Percentiles rank a stretch among this genome's conserved stretches.
Evolutionary conservation across 164 flowering plant genomes (phyloP).

Genomic region (Santalum album): DNA sequence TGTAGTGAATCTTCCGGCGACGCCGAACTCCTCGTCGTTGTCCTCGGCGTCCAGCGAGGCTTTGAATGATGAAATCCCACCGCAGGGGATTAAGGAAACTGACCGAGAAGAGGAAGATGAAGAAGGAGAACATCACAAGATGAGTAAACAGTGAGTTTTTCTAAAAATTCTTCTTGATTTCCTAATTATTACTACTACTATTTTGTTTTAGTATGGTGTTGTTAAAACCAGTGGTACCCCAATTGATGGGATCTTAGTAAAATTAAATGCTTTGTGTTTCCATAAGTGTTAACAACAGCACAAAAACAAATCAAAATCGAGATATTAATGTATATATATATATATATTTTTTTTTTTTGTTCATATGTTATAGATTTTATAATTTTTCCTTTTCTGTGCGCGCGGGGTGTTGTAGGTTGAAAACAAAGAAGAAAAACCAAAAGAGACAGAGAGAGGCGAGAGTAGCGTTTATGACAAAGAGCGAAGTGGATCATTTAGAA

Average conservation of each 20-base stretch:
- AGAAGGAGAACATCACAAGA: constrained; percentile 20
- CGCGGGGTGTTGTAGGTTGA: constrained; percentile 24
- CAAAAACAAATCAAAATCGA: too few species aligned
- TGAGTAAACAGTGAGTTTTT: constrained; percentile 37
- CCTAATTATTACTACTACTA: too few species aligned
- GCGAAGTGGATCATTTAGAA: constrained; percentile 70
- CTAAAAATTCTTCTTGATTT: background rate
- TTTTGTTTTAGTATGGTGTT: too few species aligned
- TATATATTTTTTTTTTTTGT: too few species aligned
- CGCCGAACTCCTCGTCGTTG: constrained; percentile 49
- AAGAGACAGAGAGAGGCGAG: constrained; percentile 51
- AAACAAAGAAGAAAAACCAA: constrained; percentile 40
- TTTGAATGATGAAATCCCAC: constrained; percentile 9
- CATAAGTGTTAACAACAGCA: too few species aligned
- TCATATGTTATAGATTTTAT: too few species aligned
- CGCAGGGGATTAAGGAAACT: too few species aligned
- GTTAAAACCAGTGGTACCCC: too few species aligned
- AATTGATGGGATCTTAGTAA: too few species aligned
- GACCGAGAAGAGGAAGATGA: constrained; percentile 23
- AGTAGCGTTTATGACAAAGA: constrained; percentile 67
- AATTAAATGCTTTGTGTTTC: too few species aligned
- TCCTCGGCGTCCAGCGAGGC: constrained; percentile 45
- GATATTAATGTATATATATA: too few species aligned
- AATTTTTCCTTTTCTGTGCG: background rate
- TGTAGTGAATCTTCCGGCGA: constrained; percentile 34